These are phyloP conservation scores for Albizia julibrissin DNA, from an alignment of 306 rosid species.

Conservation along the genomic window DNA sequence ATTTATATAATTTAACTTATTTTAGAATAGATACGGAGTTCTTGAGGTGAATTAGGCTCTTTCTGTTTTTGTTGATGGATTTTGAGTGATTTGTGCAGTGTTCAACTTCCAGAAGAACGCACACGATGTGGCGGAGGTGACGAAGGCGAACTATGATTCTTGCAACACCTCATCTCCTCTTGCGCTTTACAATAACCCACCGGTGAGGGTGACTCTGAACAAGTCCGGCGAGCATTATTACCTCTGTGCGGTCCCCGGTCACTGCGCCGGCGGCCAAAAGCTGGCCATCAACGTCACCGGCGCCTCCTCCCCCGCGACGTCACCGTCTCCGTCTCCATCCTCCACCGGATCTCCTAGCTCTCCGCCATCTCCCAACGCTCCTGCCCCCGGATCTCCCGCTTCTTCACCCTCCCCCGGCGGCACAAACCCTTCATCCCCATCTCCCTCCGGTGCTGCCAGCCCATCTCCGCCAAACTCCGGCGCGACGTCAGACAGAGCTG, in stretches of 20 bases:
- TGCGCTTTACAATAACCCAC: conserved; percentile 18
- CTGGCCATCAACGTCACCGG: conserved; percentile 40
- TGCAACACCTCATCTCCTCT: conserved; percentile 44
- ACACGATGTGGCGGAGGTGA: conserved; percentile 66
- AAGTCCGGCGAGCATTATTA: conserved; percentile 41
- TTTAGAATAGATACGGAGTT: not conserved
- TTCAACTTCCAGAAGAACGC: conserved; percentile 48
- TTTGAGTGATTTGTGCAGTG: conserved; percentile 37
- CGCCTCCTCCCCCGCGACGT: not conserved
- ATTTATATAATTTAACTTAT: not conserved
- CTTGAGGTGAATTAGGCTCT: not conserved
- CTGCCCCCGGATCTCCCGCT: conserved; percentile 9
- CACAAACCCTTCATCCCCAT: conserved; percentile 35
- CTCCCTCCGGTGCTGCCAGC: conserved; percentile 17
- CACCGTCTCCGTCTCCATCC: conserved; percentile 34
- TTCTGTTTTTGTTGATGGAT: not conserved
- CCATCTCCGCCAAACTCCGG: conserved; percentile 47
- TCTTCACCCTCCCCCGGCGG: conserved; percentile 5
- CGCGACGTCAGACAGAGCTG: conserved; percentile 37
- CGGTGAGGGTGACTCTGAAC: conserved; percentile 35
- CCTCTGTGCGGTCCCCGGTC: conserved; percentile 35
- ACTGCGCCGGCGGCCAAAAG: conserved; percentile 43
- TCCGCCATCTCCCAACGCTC: not conserved
- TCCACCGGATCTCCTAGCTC: conserved; percentile 6
- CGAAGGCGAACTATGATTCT: conserved; percentile 48